Percentiles rank a stretch among this genome's conserved stretches.
These are phyloP conservation scores for Leccinum fibrillosum DNA, from an alignment of 768 basidiomycete genomes.

Conservation along the genomic window DNA sequence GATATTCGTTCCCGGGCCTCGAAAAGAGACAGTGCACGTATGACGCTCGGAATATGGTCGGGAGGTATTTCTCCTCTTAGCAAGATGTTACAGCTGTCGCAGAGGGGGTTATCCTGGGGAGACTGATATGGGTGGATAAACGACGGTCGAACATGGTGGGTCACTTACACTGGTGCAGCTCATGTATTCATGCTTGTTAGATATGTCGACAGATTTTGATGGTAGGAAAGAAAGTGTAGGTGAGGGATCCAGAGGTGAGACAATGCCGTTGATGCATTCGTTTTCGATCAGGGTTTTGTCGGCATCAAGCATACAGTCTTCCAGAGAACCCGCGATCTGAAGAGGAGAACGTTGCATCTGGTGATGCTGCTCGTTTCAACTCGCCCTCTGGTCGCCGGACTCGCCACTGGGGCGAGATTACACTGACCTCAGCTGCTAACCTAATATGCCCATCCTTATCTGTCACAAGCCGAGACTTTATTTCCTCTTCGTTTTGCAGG, in stretches of 20 bases:
- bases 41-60: conserved; percentile 21
- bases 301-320: background rate
- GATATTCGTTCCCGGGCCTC: conserved; percentile 10
- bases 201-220: background rate
- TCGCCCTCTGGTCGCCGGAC: background rate
- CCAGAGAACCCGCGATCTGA: background rate
- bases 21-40: conserved; percentile 20
- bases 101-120: conserved; percentile 14
- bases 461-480: background rate
- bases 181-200: conserved; percentile 1
- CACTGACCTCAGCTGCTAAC: conserved; percentile 7
- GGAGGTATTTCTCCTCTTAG: conserved; percentile 15
- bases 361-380: background rate
- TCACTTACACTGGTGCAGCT: conserved; percentile 13
- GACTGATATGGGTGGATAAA: background rate
- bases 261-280: background rate
- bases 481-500: background rate
- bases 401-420: background rate
- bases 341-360: background rate
- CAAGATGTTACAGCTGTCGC: conserved; percentile 11
- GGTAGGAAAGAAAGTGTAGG: background rate
- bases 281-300: background rate
- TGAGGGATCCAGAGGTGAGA: background rate
- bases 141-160: background rate
- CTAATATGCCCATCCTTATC: background rate